These are phyloP conservation scores for Pseudogymnoascus destructans DNA, from an alignment of 2,329 filamentous ascomycete species.

Conservation along the genomic window DNA sequence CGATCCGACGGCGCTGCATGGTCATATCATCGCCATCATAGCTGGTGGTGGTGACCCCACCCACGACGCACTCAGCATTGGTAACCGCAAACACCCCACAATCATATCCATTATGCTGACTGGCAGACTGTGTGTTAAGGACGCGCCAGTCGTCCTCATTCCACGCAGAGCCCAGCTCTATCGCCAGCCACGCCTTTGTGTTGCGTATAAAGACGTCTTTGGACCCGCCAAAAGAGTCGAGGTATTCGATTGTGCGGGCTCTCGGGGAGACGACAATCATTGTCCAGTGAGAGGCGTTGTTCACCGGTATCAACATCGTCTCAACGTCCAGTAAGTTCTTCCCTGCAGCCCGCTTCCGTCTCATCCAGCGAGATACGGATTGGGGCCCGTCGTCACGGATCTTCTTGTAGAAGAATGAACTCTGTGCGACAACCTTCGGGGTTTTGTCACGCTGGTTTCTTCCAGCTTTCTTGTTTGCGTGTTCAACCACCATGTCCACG, in stretches of 20 bases:
- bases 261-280: constrained; percentile 52
- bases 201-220: constrained; percentile 29
- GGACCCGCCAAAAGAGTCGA: constrained; percentile 49
- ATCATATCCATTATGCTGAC: constrained; percentile 55
- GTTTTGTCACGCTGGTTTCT: constrained; percentile 32
- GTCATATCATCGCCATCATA: constrained; percentile 43
- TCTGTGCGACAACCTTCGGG: constrained; percentile 49
- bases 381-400: constrained; percentile 36
- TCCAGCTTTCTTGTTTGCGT: constrained; percentile 43
- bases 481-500: constrained; percentile 45
- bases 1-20: constrained; percentile 47
- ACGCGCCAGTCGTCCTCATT: constrained; percentile 46
- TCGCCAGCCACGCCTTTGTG: constrained; percentile 41
- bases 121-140: constrained; percentile 36
- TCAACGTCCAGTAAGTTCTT: constrained; percentile 51
- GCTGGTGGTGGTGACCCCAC: constrained; percentile 28
- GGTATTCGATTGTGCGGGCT: constrained; percentile 48
- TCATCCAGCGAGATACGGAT: constrained; percentile 41
- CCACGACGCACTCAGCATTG: constrained; percentile 49
- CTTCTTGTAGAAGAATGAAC: constrained; percentile 52
- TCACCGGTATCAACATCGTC: constrained; percentile 55
- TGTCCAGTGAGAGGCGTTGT: constrained; percentile 57
- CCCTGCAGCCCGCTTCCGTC: constrained; percentile 43
- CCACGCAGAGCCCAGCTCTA: constrained; percentile 44
- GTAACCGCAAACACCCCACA: constrained; percentile 68